phyloP scores from a whole-genome alignment of 352 stramenopile genomes.

The Phytophthora pluvialis region DNA sequence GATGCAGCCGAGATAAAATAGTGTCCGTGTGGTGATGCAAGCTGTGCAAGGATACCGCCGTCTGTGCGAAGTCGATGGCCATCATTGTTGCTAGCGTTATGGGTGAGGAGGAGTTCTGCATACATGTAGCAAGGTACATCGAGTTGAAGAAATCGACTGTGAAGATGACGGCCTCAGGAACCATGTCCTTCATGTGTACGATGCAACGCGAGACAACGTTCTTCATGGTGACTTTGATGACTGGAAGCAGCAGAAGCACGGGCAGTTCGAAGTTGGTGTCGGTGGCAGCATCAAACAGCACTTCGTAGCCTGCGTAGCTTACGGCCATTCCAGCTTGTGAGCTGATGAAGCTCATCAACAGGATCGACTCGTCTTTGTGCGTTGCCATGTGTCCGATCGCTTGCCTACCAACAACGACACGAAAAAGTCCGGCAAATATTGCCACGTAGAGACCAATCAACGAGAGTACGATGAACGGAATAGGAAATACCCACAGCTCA shows the following conservation, averaged over 20 bases:
- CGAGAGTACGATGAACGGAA: constrained; percentile 32
- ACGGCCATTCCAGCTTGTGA: constrained; percentile 25
- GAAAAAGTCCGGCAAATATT: constrained; percentile 21
- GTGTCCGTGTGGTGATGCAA: constrained; percentile 12
- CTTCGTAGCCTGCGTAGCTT: constrained; percentile 19
- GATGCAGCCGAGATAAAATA: constrained; percentile 20
- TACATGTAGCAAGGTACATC: constrained; percentile 46
- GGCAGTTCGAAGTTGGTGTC: constrained; percentile 22
- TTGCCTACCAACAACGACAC: constrained; percentile 22
- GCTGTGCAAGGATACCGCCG: constrained; percentile 9
- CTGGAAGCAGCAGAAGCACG: constrained; percentile 28
- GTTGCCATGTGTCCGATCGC: constrained; percentile 10
- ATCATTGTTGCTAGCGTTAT: constrained; percentile 38
- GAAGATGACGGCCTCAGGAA: constrained; percentile 46
- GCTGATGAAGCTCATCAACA: constrained; percentile 23
- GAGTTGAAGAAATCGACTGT: constrained; percentile 52
- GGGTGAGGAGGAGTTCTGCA: constrained; percentile 47
- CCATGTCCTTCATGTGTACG: constrained; percentile 30
- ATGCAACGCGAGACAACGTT: constrained; percentile 33
- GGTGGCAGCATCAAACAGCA: constrained; percentile 19
- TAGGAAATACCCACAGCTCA: constrained; percentile 29
- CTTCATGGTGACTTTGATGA: constrained; percentile 46
- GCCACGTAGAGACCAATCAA: constrained; percentile 24
- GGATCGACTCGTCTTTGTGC: constrained; percentile 20
- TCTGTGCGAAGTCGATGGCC: constrained; percentile 30